Percentiles rank a stretch among this genome's conserved stretches.
These are phyloP conservation scores for Euphorbia peplus DNA, from an alignment of 345 rosid genomes.

Conservation along the genomic window DNA sequence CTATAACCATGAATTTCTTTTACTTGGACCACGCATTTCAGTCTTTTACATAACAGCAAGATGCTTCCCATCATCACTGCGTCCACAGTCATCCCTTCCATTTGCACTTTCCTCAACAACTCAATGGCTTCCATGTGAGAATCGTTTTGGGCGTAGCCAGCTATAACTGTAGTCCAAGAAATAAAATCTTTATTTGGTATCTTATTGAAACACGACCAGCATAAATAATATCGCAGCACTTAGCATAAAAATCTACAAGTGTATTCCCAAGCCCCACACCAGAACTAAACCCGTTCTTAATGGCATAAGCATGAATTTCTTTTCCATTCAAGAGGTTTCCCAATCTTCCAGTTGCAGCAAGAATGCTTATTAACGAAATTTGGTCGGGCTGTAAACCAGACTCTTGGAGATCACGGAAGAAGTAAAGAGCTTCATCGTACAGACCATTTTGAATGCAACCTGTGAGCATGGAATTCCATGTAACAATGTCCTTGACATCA, in stretches of 20 bases:
- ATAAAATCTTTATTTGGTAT: constrained; percentile 60
- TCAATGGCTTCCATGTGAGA: constrained; percentile 43
- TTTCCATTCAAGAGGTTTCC: constrained; percentile 57
- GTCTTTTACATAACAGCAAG: constrained; percentile 54
- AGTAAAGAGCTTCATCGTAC: constrained; percentile 41
- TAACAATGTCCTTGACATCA: constrained; percentile 15
- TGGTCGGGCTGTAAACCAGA: constrained; percentile 51
- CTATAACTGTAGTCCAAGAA: constrained; percentile 78
- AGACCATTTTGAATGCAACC: constrained; percentile 47
- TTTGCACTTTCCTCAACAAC: constrained; percentile 46
- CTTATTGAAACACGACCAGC: constrained; percentile 52
- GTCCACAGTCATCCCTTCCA: constrained; percentile 44
- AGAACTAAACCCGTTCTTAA: constrained; percentile 53
- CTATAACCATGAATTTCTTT: constrained; percentile 71
- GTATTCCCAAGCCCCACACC: constrained; percentile 65
- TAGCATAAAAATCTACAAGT: constrained; percentile 74
- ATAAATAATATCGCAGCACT: constrained; percentile 49
- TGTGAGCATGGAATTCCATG: constrained; percentile 17
- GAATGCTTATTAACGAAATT: constrained; percentile 49
- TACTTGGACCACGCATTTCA: constrained; percentile 35
- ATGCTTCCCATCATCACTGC: constrained; percentile 74
- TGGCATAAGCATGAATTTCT: constrained; percentile 71
- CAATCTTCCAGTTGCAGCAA: constrained; percentile 59
- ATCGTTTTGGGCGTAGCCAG: constrained; percentile 68
- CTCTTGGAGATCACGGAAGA: constrained; percentile 44